Evolutionary conservation across 371 early-diverging fungal species (phyloP).

Genomic region (Mortierella sp.): DNA sequence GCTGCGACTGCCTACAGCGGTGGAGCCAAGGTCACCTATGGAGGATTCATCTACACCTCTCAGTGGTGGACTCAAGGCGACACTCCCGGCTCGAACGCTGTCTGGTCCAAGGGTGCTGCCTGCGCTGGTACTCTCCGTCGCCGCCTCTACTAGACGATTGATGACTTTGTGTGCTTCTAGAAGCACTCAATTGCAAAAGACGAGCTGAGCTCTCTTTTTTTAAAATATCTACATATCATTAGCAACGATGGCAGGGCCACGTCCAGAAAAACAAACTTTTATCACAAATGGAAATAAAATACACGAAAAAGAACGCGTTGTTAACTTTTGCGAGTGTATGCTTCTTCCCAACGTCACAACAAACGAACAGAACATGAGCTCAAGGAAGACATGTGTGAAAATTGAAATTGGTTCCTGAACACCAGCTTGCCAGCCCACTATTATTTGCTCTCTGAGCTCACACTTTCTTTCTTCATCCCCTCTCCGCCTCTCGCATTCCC

Average conservation of each 20-base stretch:
- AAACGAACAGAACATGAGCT: no score
- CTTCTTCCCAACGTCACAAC: no score
- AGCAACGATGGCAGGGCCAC: conserved; percentile 11
- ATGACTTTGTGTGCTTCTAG: background rate
- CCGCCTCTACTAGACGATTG: conserved; percentile 15
- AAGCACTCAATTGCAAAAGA: no score
- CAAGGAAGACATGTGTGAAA: no score
- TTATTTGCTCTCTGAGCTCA: background rate
- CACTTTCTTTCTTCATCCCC: background rate
- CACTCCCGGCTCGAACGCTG: conserved; percentile 36
- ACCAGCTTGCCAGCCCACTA: no score
- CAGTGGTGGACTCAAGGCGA: conserved; percentile 60
- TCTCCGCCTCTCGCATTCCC: background rate
- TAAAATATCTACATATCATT: background rate
- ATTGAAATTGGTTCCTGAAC: background rate
- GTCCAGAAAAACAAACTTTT: background rate
- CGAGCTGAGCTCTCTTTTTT: conserved; percentile 8
- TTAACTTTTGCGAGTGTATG: no score
- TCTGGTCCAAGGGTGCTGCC: conserved; percentile 50
- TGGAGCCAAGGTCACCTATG: conserved; percentile 61
- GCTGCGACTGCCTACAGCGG: conserved; percentile 57
- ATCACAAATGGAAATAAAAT: background rate
- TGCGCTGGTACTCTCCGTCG: conserved; percentile 49
- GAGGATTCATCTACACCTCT: conserved; percentile 51
- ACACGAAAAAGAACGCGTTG: background rate